Evolutionary conservation across 2,329 filamentous ascomycete genomes (phyloP), one percentile per base, ranked within the genome.

Genomic region (Hymenoscyphus salicellus): DNA sequence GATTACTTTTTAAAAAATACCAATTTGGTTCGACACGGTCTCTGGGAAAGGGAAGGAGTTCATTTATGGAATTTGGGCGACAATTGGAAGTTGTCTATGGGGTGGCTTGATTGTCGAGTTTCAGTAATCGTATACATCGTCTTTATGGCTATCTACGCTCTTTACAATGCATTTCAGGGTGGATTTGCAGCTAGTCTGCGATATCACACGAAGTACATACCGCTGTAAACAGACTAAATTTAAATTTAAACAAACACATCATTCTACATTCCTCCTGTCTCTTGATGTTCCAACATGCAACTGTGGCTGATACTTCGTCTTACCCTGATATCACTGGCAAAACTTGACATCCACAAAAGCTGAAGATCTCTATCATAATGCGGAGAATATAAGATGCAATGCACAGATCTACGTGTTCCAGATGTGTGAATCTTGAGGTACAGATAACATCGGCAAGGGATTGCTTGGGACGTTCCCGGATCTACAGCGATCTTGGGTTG

Each of bases 31-130:
- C n/a, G 64, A 65, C 62, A 62, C 16, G 32, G 46, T 33, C 38
- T 69, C 59, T 62, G 41, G 65, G 63, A 65, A 70, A 70, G 67
- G 60, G 36, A 61, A 63, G 66, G 67, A 67, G 66, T 67, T 68
- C 64, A 58, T 52, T 61, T 32, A 49, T 56, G 68, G 55, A 20
- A 59, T 61, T 41, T 26, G 32, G 28, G 61, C 55, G 26, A 23
- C 55, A 36, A 57, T 57, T 32, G 28, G 16, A 36, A 32, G 32
- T 57, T 57, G 55, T 52, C 55, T 30, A 30, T 20, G 26, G 41
- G 26, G 38, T 33, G 38, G 58, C n/a, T 30, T 60, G 43, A 23
- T 23, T 49, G 43, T 49, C 36, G n/a, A 43, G 23, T 26, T 28
- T 23, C 56, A 58, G 56, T 41, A 41, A 41, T 46, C 20, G 62